Percentiles rank a stretch among this genome's conserved stretches.
phyloP scores from a whole-genome alignment of 805 yeast genomes.

The Yamadazyma akitaensis region DNA sequence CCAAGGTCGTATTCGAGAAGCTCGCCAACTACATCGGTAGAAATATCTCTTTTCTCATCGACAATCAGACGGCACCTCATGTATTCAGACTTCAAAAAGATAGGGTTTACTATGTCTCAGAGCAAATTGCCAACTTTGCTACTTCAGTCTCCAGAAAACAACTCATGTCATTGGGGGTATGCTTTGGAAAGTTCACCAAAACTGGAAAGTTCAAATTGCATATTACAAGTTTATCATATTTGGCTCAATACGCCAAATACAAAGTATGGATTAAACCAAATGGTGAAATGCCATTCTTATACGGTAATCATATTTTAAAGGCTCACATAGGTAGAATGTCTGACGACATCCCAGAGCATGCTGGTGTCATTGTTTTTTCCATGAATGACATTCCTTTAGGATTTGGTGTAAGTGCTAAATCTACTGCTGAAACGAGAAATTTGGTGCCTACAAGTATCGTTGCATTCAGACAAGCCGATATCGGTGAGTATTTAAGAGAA shows the following conservation, averaged over 20 bases:
- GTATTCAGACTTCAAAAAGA: slow-evolving; percentile 96
- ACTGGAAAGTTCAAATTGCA: slow-evolving; percentile 95
- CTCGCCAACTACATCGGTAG: slow-evolving; percentile 96
- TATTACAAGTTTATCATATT: slow-evolving; percentile 80
- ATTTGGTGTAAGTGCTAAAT: slow-evolving; percentile 91
- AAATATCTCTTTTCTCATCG: slow-evolving; percentile 83
- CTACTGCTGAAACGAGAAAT: slow-evolving; percentile 82
- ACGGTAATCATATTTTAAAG: slow-evolving; percentile 93
- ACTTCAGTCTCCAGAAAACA: slow-evolving; percentile 86
- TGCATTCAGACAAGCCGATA: slow-evolving; percentile 95
- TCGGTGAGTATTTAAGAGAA: slow-evolving; percentile 96
- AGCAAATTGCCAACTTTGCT: slow-evolving; percentile 78
- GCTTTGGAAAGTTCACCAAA: slow-evolving; percentile 96
- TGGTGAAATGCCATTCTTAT: slow-evolving; percentile 97
- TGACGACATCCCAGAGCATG: slow-evolving; percentile 97
- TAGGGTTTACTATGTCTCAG: slow-evolving; percentile 90
- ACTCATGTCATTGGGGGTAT: slow-evolving; percentile 88
- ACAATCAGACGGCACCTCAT: slow-evolving; percentile 82
- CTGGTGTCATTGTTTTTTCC: slow-evolving; percentile 87
- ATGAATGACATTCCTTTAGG: slow-evolving; percentile 94
- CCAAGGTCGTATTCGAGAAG: slow-evolving; percentile 92
- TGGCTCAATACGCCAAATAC: slow-evolving; percentile 85
- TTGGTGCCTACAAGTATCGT: slow-evolving; percentile 93
- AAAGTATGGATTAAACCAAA: slow-evolving; percentile 95
- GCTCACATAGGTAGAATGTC: slow-evolving; percentile 97